Conservation (phyloP, 2,329 filamentous ascomycete species). For the Teratosphaeria destructans region DNA sequence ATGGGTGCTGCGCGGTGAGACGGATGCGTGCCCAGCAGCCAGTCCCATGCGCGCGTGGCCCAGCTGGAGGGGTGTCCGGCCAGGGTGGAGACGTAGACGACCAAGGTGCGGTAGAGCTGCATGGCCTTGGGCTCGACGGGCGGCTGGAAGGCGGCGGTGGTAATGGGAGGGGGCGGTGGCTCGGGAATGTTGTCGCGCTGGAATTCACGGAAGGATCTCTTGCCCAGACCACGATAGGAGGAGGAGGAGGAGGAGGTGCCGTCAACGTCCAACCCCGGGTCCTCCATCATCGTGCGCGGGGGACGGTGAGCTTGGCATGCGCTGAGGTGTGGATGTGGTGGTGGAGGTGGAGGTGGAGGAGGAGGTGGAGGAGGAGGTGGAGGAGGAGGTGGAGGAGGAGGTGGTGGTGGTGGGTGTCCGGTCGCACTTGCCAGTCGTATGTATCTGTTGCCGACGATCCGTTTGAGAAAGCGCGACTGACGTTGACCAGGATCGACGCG, state of each 20-base stretch:
- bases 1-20: background rate
- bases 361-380: background rate
- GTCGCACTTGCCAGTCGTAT: background rate
- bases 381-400: background rate
- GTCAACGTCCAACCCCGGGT: constrained; percentile 1
- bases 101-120: background rate
- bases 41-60: background rate
- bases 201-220: background rate
- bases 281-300: background rate
- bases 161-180: background rate
- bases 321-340: background rate
- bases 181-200: background rate
- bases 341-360: background rate
- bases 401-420: background rate
- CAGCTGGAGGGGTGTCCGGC: background rate
- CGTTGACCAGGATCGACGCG: background rate
- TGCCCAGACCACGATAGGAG: background rate
- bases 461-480: background rate
- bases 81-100: background rate
- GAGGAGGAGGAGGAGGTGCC: background rate
- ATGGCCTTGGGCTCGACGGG: background rate
- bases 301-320: background rate
- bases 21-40: background rate
- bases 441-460: no score
- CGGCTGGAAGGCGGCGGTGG: background rate